Conservation (phyloP, 257 asterid genomes). For the Solanum bulbocastanum region DNA sequence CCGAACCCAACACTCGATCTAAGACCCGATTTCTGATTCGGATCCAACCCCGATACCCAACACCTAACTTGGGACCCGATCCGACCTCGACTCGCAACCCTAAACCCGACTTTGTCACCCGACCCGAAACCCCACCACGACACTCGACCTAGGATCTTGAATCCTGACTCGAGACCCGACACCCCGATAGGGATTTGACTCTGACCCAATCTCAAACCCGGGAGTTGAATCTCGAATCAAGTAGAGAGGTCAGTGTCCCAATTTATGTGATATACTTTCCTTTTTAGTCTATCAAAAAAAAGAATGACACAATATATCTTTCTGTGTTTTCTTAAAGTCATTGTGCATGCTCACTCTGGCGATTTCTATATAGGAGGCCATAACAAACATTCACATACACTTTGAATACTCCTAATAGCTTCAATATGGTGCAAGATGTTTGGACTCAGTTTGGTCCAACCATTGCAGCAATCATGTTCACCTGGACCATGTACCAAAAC, state of each 20-base stretch:
- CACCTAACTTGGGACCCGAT: too few relatives aligned
- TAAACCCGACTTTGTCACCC: not conserved
- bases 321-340: not conserved
- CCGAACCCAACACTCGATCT: accelerated
- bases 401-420: not conserved
- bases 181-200: too few relatives aligned
- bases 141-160: too few relatives aligned
- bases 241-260: not conserved
- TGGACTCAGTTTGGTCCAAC: not conserved
- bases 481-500: not conserved
- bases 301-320: not conserved
- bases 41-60: too few relatives aligned
- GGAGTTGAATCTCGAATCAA: too few relatives aligned
- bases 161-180: too few relatives aligned
- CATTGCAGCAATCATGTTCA: not conserved
- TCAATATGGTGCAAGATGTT: not conserved
- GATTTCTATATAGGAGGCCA: not conserved
- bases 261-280: not conserved
- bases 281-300: too few relatives aligned
- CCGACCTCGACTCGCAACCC: not conserved
- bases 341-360: not conserved
- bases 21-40: accelerated
- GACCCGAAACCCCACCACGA: not conserved
- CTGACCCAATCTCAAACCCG: accelerated
- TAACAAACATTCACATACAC: not conserved